phyloP scores from a whole-genome alignment of 2,329 filamentous ascomycete species.

The Conoideocrella luteorostrata region DNA sequence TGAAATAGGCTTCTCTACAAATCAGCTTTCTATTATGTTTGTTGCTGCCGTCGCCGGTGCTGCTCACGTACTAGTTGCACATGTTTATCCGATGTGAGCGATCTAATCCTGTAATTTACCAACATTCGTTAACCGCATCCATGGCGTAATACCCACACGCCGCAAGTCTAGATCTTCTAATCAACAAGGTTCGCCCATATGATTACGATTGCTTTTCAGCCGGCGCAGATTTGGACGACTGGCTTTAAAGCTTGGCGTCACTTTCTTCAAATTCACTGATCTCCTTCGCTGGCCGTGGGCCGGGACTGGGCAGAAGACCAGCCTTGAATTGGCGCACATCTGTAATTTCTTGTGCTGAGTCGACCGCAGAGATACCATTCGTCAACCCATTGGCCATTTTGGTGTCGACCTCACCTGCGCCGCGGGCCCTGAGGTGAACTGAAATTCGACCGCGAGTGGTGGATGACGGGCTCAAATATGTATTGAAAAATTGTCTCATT shows the following conservation, averaged over 20 bases:
- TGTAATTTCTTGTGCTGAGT: slow-evolving; percentile 53
- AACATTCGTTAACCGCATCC: too few relatives aligned
- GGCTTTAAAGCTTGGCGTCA: slow-evolving; percentile 64
- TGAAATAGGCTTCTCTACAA: too few relatives aligned
- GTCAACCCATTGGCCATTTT: slow-evolving; percentile 33
- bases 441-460: slow-evolving; percentile 71
- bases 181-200: too few relatives aligned
- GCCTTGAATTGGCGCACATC: slow-evolving; percentile 80
- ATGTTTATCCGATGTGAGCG: too few relatives aligned
- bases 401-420: slow-evolving; percentile 38
- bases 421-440: slow-evolving; percentile 75
- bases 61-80: too few relatives aligned
- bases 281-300: slow-evolving; percentile 66
- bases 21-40: too few relatives aligned
- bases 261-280: slow-evolving; percentile 81
- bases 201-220: too few relatives aligned
- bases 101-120: too few relatives aligned
- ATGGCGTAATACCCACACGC: too few relatives aligned
- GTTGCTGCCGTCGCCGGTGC: too few relatives aligned
- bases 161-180: too few relatives aligned
- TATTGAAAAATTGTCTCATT: slow-evolving; percentile 70
- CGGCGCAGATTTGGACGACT: too few relatives aligned
- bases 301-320: slow-evolving; percentile 63
- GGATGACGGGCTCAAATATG: slow-evolving; percentile 70
- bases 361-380: slow-evolving; percentile 35